Evolutionary conservation across 2,329 filamentous ascomycete genomes (phyloP).

Genomic region (Aspergillus calidoustus): DNA sequence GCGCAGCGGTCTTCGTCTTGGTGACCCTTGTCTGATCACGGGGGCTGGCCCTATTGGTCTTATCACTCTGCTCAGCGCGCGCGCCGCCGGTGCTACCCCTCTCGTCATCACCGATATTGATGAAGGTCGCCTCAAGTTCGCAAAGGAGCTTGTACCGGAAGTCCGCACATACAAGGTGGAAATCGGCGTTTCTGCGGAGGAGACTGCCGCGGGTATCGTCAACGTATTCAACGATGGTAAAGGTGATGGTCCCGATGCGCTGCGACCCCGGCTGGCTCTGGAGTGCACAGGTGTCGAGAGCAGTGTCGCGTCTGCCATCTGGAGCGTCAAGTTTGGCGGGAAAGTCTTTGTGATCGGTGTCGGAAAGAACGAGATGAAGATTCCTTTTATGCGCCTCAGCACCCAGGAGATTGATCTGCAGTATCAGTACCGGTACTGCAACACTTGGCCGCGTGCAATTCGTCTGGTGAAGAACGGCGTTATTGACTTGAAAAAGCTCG

Average conservation of each 20-base stretch:
- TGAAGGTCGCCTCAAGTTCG: conserved; percentile 80
- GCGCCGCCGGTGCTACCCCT: conserved; percentile 85
- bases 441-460: conserved; percentile 95
- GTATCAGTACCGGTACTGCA: conserved; percentile 95
- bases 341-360: conserved; percentile 98
- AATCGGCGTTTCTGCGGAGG: conserved; percentile 60
- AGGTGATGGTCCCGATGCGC: conserved; percentile 52
- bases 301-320: conserved; percentile 83
- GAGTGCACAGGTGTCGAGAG: conserved; percentile 96
- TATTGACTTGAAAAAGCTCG: conserved; percentile 77
- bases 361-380: conserved; percentile 91
- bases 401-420: conserved; percentile 92
- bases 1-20: conserved; percentile 76
- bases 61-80: conserved; percentile 81
- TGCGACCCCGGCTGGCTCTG: conserved; percentile 80
- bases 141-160: conserved; percentile 78
- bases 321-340: conserved; percentile 90
- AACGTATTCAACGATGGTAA: conserved; percentile 63
- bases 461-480: conserved; percentile 83
- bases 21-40: conserved; percentile 86
- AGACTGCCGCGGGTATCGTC: conserved; percentile 71
- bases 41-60: conserved; percentile 94
- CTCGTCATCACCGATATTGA: conserved; percentile 96
- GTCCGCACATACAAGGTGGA: conserved; percentile 71
- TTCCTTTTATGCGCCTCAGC: conserved; percentile 92